Base-by-base conservation (phyloP, 106 monocot genomes). In the Dendrobium catenatum region DNA sequence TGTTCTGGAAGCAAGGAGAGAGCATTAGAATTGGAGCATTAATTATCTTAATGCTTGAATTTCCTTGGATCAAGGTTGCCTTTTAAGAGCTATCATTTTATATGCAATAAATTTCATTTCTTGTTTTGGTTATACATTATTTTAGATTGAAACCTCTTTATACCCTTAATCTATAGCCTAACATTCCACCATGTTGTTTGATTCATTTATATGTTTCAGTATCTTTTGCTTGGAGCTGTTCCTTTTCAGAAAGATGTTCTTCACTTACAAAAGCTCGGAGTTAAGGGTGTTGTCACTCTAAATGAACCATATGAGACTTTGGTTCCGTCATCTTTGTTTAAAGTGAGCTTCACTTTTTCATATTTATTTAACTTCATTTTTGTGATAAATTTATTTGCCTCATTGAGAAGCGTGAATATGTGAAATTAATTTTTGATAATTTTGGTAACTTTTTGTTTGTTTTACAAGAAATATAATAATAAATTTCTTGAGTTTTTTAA, bases 271-370 rank as follows among this genome's bases (percentile, higher is more conserved):
- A 82, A 83, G 68, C 93, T 93, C 80, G 93, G 93, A 49, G 90
- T 93, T 68, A 68, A 82, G 8, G 93, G 90, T 72, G 93, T 93
- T 18, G 81, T 93, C 59, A 93, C 93, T 0, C 58, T 93, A 29
- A 93, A 93, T 83, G 93, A 93, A 82, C 81, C 93, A 55, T 93
- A 93, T 79, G 93, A 93, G 75, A 93, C 93, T 18, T 79, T 93
- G 80, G 93, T 93, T 77, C 93, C 93, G 37, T 84, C 89, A 79
- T 88, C 86, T 79, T 79, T 93, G 49, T 93, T 90, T 68, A 72
- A 82, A 80, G 92, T 85, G 79, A 83, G 68, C 47, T 67, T 68
- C 5, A 68, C 68, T 68, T 68, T 26, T 29, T 68, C 27, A n/a
- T 68, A 68, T n/a, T 27, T 26, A 68, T 31, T 27, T 11, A 68